Base-by-base conservation (phyloP, 2,329 filamentous ascomycete genomes). In the Talaromyces islandicus region DNA sequence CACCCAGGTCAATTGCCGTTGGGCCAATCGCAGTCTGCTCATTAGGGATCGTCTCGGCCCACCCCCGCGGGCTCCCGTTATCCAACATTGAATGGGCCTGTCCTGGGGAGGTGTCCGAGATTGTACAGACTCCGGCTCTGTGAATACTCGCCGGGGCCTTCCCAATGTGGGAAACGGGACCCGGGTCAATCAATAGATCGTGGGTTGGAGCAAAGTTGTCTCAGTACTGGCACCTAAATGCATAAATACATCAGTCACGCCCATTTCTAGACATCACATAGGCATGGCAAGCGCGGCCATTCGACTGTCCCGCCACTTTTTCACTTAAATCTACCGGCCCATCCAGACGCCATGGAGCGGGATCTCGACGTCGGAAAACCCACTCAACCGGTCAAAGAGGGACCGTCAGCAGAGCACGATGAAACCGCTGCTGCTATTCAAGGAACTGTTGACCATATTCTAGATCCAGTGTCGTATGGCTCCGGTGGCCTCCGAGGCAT, bases 391-490 rank as follows among this genome's bases (percentile, higher is more conserved):
- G n/a, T 24, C n/a, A 48, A 48, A 24, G 43, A 48, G 21, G 43
- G 43, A 14, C 43, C 43, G 43, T 21, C 9, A 7, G 43, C 43
- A 24, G 43, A 48, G 43, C 43, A 48, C n/a, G 43, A 48, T 11
- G 43, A 48, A 48, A 48, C 43, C 7, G 43, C 43, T 24, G 43
- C n/a, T 24, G 43, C 43, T 10, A 48, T 48, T 19, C 43, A 48
- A 24, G 43, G 43, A 21, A 48, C 43, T 4, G 43, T 48, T 17
- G 43, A 24, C 3, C 19, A 48, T 21, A 78, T 56, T 24, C 54
- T 56, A 5, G 30, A 56, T 24, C 24, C 54, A 35, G 41, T 56
- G n/a, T 41, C 43, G 43, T 48, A 48, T 24, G 43, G 43, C 21
- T 11, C 43, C 9, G 43, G 19, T 11, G 43, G 43, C 43, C 21